phyloP scores from a whole-genome alignment of 306 rosid species.

The Echinosophora koreensis region DNA sequence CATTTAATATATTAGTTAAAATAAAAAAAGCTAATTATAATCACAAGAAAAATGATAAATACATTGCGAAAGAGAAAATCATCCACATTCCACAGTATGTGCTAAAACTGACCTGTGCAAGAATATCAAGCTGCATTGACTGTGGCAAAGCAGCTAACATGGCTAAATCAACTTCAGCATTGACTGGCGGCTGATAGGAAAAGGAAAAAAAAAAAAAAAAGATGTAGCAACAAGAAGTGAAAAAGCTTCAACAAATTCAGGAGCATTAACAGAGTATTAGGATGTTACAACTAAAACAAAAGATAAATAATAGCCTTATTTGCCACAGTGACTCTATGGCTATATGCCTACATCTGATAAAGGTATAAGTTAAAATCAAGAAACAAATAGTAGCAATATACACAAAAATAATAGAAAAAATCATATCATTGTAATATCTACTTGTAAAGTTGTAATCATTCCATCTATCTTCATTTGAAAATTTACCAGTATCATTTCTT shows the following conservation, averaged over 20 bases:
- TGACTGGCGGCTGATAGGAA: conserved; percentile 66
- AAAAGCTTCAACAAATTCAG: conserved; percentile 12
- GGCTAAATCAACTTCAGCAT: conserved; percentile 74
- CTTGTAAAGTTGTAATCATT: conserved; percentile 29
- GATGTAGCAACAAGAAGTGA: conserved; percentile 7
- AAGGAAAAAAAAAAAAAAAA: conserved; percentile 3
- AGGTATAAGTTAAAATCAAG: conserved; percentile 18
- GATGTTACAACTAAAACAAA: conserved; percentile 32
- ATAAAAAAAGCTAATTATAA: not conserved
- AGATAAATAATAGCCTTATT: conserved; percentile 6
- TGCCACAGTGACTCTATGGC: conserved; percentile 7
- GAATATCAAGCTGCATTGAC: conserved; percentile 87
- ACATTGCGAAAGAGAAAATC: conserved; percentile 12
- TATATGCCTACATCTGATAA: conserved; percentile 33
- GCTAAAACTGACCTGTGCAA: conserved; percentile 70
- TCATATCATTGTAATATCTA: conserved; percentile 27
- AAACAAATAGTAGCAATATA: conserved; percentile 27
- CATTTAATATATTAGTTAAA: conserved; percentile 23
- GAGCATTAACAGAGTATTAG: conserved; percentile 31
- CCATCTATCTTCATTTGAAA: conserved; percentile 23
- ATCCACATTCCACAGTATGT: conserved; percentile 3
- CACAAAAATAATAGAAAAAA: conserved; percentile 28
- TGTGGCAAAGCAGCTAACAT: conserved; percentile 91
- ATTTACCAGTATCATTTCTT: conserved; percentile 78
- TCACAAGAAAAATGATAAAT: conserved; percentile 19